A percentile compares a stretch with the other conserved stretches of the same genome.
Evolutionary conservation across 2,329 filamentous ascomycete genomes (phyloP).

Genomic region (Volutella citrinella): DNA sequence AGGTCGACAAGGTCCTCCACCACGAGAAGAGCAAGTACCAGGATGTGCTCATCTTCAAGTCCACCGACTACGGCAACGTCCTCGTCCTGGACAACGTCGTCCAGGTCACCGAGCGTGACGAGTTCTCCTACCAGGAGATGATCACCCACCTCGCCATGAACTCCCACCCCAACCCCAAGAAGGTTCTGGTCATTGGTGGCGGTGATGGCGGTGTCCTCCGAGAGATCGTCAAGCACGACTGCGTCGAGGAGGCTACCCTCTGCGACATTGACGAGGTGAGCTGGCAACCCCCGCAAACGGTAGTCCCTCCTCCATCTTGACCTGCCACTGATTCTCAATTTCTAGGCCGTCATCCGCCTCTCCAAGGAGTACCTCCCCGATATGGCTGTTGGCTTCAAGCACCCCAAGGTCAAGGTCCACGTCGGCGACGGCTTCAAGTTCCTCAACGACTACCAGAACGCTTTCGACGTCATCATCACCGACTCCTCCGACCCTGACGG

Average conservation of each 20-base stretch:
- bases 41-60: conserved; percentile 98
- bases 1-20: conserved; percentile 96
- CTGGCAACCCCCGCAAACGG: conserved; percentile 45
- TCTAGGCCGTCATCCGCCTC: conserved; percentile 86
- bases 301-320: too few species aligned
- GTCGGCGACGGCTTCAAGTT: conserved; percentile 99
- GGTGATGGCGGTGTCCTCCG: conserved; percentile 96
- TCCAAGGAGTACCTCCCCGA: conserved; percentile 96
- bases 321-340: conserved; percentile 6
- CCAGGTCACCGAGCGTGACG: conserved; percentile 96
- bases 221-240: conserved; percentile 98
- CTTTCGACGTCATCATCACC: conserved; percentile 99
- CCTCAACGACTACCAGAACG: conserved; percentile 91
- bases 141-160: conserved; percentile 98
- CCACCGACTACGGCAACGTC: conserved; percentile 92
- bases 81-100: conserved; percentile 98
- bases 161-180: conserved; percentile 97
- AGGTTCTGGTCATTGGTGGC: conserved; percentile 95
- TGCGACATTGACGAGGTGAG: conserved; percentile 95
- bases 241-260: conserved; percentile 90
- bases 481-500: conserved; percentile 97
- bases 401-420: conserved; percentile 90
- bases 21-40: conserved; percentile 99
- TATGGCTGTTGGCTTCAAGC: conserved; percentile 90
- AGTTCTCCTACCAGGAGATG: conserved; percentile 99